Conservation (phyloP, 1,139 yeast genomes). For the Hemisphaericaspora xylanilytica region DNA sequence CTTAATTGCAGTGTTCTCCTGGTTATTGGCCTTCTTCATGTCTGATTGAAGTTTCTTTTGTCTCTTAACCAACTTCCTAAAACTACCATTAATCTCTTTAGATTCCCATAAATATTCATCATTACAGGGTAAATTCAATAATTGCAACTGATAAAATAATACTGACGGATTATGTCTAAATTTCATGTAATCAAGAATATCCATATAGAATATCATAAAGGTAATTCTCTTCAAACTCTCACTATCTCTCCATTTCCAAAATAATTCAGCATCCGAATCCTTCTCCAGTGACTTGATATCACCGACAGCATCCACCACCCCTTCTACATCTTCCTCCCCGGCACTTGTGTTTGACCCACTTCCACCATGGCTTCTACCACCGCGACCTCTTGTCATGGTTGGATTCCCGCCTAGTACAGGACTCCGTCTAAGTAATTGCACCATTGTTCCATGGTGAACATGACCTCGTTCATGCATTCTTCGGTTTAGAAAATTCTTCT, state of each 20-base stretch:
- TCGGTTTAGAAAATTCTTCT: conserved; percentile 59
- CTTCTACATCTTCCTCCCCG: conserved; percentile 23
- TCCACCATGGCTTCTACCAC: conserved; percentile 9
- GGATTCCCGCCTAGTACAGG: conserved; percentile 76
- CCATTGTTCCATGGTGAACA: conserved; percentile 73
- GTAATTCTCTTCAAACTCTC: conserved; percentile 80
- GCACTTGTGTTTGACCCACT: conserved; percentile 28
- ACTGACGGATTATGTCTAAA: conserved; percentile 74
- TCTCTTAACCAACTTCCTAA: conserved; percentile 37
- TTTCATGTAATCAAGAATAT: conserved; percentile 74
- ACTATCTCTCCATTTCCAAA: conserved; percentile 65
- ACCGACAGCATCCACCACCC: conserved; percentile 8
- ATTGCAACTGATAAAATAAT: conserved; percentile 69
- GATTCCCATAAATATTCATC: conserved; percentile 71
- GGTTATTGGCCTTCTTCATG: conserved; percentile 6
- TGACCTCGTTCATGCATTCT: conserved; percentile 71
- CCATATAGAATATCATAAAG: conserved; percentile 75
- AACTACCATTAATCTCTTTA: conserved; percentile 38
- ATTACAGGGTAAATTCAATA: conserved; percentile 70
- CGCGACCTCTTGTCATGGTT: conserved; percentile 17
- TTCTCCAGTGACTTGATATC: conserved; percentile 12
- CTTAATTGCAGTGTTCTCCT: conserved; percentile 7
- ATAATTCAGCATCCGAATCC: conserved; percentile 29
- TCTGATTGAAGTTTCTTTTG: conserved; percentile 32
- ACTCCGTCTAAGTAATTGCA: conserved; percentile 68